Evolutionary conservation across 2,329 filamentous ascomycete species (phyloP).

Genomic region (Neoarthrinium moseri): DNA sequence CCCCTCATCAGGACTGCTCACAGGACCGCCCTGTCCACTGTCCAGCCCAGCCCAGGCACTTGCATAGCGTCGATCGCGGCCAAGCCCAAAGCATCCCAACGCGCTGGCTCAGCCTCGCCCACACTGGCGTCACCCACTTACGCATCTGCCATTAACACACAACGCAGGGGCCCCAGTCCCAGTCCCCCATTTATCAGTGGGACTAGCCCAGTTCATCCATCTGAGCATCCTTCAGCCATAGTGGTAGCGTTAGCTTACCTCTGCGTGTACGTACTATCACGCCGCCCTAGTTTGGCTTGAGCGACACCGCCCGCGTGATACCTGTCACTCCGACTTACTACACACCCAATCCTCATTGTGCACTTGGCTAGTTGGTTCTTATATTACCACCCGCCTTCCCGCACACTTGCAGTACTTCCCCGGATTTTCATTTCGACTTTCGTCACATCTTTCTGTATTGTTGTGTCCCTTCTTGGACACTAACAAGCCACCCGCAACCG

Average conservation of each 20-base stretch:
- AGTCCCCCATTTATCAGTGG: constrained; percentile 4
- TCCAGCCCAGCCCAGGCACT: constrained; percentile 12
- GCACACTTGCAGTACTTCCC: constrained; percentile 18
- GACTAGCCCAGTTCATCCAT: no score
- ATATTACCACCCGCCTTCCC: constrained; percentile 25
- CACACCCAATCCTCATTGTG: constrained; percentile 9
- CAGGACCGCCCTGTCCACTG: background rate
- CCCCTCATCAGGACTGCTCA: background rate
- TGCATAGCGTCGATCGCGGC: constrained; percentile 12
- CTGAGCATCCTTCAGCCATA: background rate
- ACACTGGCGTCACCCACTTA: constrained; percentile 28
- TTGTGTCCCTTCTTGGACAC: constrained; percentile 4
- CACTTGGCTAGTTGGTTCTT: constrained; percentile 18
- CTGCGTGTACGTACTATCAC: constrained; percentile 17
- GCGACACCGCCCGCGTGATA: constrained; percentile 30
- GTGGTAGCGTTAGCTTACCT: background rate
- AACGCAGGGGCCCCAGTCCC: constrained; percentile 15
- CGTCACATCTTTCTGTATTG: constrained; percentile 7
- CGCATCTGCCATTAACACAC: constrained; percentile 20
- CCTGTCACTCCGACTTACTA: constrained; percentile 9
- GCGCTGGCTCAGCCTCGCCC: constrained; percentile 30
- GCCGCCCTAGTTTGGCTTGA: constrained; percentile 17
- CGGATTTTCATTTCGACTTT: constrained; percentile 19
- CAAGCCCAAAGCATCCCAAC: constrained; percentile 12
- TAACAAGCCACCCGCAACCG: constrained; percentile 8